Base-by-base conservation (phyloP, 2,329 filamentous ascomycete species). In the Davidsoniella neocaledoniae region DNA sequence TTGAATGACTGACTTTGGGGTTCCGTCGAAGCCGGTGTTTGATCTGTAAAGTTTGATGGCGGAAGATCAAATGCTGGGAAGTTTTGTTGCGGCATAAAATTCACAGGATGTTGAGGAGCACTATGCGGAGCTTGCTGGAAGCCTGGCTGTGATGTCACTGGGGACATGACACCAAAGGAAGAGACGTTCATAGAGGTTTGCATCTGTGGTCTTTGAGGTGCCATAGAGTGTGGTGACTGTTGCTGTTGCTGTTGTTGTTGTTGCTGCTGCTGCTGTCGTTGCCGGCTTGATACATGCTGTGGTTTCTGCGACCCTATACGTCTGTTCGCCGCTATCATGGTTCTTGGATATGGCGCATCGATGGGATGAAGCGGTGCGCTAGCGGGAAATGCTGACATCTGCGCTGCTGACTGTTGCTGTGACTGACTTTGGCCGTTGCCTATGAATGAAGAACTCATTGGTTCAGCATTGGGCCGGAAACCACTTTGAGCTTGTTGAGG, bases 11-110 rank as follows among this genome's bases (percentile, higher is more conserved):
- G 62, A 7, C 19, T 12, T 8, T 43, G 43, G 8, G 29, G 7
- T 25, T 53, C 51, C 16, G 42, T 33, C 12, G 29, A 4, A 10
- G 16, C 39, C 3, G 21, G 16, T 17, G 16, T 43, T 16, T 47
- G 43, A 3, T 21, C 45, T 14, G 38, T 56, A 59, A 78, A 76
- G 57, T 78, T 73, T 26, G 78, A 72, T 43, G 78, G 73, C 36
- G 79, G 77, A 43, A 83, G 64, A 51, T 71, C 73, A 57, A 83
- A 80, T 0, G 74, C 70, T 26, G 77, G 70, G 53, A 80, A 79
- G 54, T 73, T 79, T 54, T 79, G 72, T 50, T 79, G 74, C 37
- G 69, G 63, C 21, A 78, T 73, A 58, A 77, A 83, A 39, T 62
- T 61, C 51, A 65, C 62, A 21, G 66, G 65, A 56, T 69, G 73